Evolutionary conservation across 225 moss, liverwort and hornwort species (phyloP).

Genomic region (Thuidium tamariscinum): DNA sequence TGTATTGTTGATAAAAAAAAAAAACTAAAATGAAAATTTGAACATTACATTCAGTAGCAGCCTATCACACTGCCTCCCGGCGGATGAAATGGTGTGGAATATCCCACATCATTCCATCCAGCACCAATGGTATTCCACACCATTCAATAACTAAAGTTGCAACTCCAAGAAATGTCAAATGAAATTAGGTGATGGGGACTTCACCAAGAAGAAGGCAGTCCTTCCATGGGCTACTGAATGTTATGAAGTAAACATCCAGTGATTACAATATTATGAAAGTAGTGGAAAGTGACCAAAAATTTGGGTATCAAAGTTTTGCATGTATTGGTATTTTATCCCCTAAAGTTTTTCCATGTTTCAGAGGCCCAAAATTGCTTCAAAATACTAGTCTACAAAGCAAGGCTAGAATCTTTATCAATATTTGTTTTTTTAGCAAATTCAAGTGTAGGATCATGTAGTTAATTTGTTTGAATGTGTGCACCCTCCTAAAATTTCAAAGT

Average conservation of each 20-base stretch:
- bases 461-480: neutral
- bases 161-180: too few relatives aligned
- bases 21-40: too few relatives aligned
- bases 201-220: too few relatives aligned
- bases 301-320: neutral
- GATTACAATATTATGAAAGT: neutral
- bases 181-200: too few relatives aligned
- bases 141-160: too few relatives aligned
- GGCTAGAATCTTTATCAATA: neutral
- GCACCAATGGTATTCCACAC: too few relatives aligned
- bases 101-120: too few relatives aligned
- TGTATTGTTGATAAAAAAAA: neutral
- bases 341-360: neutral
- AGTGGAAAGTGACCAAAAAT: neutral
- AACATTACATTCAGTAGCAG: too few relatives aligned
- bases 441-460: fast-evolving
- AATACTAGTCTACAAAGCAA: neutral
- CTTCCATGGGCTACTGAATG: too few relatives aligned
- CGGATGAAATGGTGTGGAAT: too few relatives aligned
- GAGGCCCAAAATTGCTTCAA: neutral
- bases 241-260: neutral
- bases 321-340: neutral
- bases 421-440: neutral
- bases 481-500: neutral
- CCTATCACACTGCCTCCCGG: too few relatives aligned